These are phyloP conservation scores for Jimgerdemannia lactiflua DNA, from an alignment of 192 early-diverging fungal genomes.

Conservation along the genomic window DNA sequence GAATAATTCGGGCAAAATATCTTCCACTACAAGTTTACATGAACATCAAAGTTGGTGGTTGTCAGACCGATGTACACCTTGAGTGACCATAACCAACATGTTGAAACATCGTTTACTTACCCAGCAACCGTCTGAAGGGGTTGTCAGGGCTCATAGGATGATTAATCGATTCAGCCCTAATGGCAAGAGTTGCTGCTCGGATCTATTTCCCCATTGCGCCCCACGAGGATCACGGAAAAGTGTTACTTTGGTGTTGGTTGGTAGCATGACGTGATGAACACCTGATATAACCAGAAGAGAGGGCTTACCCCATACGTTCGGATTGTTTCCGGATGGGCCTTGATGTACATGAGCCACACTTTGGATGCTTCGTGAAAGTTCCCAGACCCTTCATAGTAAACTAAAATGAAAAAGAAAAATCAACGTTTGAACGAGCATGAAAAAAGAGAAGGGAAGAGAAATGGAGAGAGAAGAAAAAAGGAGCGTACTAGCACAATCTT, in stretches of 20 bases:
- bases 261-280: too few relatives aligned
- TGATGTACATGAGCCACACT: background rate
- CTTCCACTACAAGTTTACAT: background rate
- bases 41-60: too few relatives aligned
- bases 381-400: background rate
- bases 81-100: too few relatives aligned
- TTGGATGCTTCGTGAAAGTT: background rate
- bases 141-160: background rate
- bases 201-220: background rate
- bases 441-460: background rate
- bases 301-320: background rate
- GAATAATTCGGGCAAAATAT: background rate
- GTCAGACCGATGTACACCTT: too few relatives aligned
- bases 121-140: background rate
- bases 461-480: background rate
- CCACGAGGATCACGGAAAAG: too few relatives aligned
- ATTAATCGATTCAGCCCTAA: background rate
- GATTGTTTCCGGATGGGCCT: background rate
- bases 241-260: too few relatives aligned
- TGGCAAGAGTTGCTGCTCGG: background rate
- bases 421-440: background rate
- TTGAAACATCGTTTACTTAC: background rate
- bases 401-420: background rate
- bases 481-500: background rate
- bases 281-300: background rate